Percentiles rank a stretch among this genome's conserved stretches.
These are phyloP conservation scores for Pythium biforme DNA, from an alignment of 352 stramenopile genomes.

Conservation along the genomic window DNA sequence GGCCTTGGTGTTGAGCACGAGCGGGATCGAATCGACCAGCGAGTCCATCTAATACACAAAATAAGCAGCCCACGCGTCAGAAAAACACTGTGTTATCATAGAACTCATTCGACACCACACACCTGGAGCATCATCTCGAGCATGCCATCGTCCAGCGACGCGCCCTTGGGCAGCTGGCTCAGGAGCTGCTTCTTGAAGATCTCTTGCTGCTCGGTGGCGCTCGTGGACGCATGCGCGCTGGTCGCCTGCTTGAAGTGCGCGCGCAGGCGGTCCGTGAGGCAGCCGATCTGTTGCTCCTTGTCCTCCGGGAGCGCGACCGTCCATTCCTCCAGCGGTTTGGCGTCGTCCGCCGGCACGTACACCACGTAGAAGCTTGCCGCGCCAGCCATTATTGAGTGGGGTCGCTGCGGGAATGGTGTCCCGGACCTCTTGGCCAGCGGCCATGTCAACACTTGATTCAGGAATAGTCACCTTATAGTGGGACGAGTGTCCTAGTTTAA, in stretches of 20 bases:
- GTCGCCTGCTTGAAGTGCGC: slow-evolving; percentile 67
- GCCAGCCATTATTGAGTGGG: slow-evolving; percentile 44
- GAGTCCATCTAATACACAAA: slow-evolving; percentile 65
- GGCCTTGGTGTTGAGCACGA: slow-evolving; percentile 77
- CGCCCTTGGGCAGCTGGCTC: slow-evolving; percentile 63
- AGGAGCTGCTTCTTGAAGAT: slow-evolving; percentile 83
- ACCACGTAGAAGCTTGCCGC: slow-evolving; percentile 73
- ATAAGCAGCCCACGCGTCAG: no score
- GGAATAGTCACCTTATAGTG: not conserved
- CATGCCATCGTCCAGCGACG: slow-evolving; percentile 68
- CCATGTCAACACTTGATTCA: no score
- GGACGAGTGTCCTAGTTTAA: not conserved
- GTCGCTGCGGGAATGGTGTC: no score
- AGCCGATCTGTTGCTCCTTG: slow-evolving; percentile 79
- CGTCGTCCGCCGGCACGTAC: slow-evolving; percentile 57
- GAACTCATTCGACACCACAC: not conserved
- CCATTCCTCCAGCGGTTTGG: slow-evolving; percentile 71
- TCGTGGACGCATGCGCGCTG: slow-evolving; percentile 26
- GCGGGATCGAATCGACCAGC: slow-evolving; percentile 84
- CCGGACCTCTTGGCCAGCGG: no score
- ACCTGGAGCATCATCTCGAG: slow-evolving; percentile 83
- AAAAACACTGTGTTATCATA: no score
- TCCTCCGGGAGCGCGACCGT: slow-evolving; percentile 56
- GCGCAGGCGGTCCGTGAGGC: slow-evolving; percentile 79
- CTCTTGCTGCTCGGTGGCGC: slow-evolving; percentile 53